Evolutionary conservation across 768 basidiomycete species (phyloP), one percentile per base, ranked within the genome.

Genomic region (Naematelia aurantialba): DNA sequence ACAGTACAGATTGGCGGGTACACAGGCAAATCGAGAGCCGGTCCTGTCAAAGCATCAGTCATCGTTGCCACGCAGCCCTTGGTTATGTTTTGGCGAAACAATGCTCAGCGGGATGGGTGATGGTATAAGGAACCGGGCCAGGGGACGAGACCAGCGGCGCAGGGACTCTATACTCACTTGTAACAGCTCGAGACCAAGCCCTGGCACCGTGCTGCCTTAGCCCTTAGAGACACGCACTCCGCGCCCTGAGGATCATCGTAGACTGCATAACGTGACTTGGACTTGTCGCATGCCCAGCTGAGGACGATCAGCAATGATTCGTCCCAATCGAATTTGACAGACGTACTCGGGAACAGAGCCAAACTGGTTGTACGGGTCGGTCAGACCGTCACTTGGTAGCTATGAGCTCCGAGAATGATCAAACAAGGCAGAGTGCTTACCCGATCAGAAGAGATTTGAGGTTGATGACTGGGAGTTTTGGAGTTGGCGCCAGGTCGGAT

Each of bases 391-490:
- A 11, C 49, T 66, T 30, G 1, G 12, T 1, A 0, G 56, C 31
- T 29, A 48, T 31, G 42, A 50, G 31, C 50, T 52, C 22, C 0
- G 22, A 25, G 19, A 4, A 29, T 11, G 21, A 46, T 19, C 24
- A 21, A 17, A n/a, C n/a, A 45, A 22, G 39, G 17, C 13, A 24
- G 11, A 5, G 5, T 25, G 54, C 93, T 72, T 92, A 96, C 2
- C 87, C 94, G 52, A 97, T 83, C 62, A 97, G 81, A 49, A 98
- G 78, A 0, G 88, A 90, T 27, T 83, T 85, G 29, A 94, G 82
- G 79, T 92, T 91, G 78, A 96, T 85, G 63, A 82, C 81, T 66
- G 84, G 80, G 44, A 90, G 75, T n/a, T 78, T 76, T 0, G 83
- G 81, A 5, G 73, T 76, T 14, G 73, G 46, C 8, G 70, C 69